phyloP scores from a whole-genome alignment of 1,284 basidiomycete genomes.

The Fomitopsis palustris region DNA sequence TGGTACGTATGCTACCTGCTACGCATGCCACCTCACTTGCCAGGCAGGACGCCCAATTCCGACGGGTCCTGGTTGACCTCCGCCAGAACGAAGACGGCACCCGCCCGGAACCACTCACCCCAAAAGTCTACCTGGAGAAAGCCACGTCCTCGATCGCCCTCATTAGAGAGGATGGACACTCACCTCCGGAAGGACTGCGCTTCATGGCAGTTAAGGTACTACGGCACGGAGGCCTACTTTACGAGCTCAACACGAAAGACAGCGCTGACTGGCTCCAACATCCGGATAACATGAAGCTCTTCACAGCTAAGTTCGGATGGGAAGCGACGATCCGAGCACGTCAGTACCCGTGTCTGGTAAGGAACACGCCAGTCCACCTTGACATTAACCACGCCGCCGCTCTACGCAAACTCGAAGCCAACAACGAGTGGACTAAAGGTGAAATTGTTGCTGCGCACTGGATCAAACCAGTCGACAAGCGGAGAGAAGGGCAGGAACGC shows the following conservation, averaged over 20 bases:
- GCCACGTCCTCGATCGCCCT: no score
- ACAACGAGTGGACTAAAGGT: not conserved
- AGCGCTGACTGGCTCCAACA: not conserved
- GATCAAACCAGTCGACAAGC: slow-evolving; percentile 1
- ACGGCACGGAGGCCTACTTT: not conserved
- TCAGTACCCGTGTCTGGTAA: not conserved
- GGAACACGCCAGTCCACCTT: not conserved
- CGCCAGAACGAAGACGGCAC: not conserved
- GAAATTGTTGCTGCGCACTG: not conserved
- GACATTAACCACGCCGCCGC: not conserved
- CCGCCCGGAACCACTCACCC: not conserved
- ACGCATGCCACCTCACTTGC: not conserved
- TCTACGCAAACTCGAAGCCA: not conserved
- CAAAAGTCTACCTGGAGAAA: no score
- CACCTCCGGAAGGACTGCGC: not conserved
- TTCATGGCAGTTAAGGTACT: not conserved
- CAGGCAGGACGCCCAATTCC: not conserved
- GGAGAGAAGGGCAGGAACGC: not conserved
- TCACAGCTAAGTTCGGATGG: not conserved
- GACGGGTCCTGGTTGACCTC: not conserved
- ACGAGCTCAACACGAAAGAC: not conserved
- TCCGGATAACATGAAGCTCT: not conserved
- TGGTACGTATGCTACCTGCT: not conserved
- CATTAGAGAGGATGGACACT: not conserved
- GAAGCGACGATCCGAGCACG: not conserved